phyloP scores from a whole-genome alignment of 106 monocot species.

The Phalaenopsis equestris region DNA sequence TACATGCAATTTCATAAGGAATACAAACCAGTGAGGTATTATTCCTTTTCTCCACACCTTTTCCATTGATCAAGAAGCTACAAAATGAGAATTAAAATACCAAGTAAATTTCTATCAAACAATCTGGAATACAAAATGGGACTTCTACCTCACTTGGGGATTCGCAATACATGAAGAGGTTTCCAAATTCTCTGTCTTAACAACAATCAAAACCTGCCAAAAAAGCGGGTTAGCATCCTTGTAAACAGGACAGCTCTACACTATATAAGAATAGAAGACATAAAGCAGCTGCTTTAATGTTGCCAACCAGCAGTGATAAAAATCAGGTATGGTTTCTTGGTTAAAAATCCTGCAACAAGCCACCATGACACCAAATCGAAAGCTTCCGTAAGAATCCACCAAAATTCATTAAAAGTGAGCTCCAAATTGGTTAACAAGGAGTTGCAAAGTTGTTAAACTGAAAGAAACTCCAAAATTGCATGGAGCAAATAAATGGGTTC shows the following conservation, averaged over 20 bases:
- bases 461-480: too few species aligned
- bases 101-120: neutral
- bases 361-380: too few species aligned
- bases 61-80: slow-evolving; percentile 82
- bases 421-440: too few species aligned
- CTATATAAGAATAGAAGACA: neutral
- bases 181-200: slow-evolving; percentile 36
- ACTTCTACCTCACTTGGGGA: slow-evolving; percentile 43
- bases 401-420: too few species aligned
- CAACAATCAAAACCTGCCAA: slow-evolving; percentile 42
- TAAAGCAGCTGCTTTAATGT: neutral
- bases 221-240: neutral
- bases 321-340: too few species aligned
- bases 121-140: neutral
- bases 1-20: neutral
- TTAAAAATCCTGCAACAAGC: too few species aligned
- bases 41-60: slow-evolving; percentile 73
- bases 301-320: too few species aligned
- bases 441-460: too few species aligned
- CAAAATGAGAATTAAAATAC: neutral
- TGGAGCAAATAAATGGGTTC: too few species aligned
- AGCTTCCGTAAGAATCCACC: too few species aligned
- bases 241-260: neutral
- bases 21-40: slow-evolving; percentile 39
- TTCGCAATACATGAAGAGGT: slow-evolving; percentile 43